Conservation (phyloP, 2,329 filamentous ascomycete species). For the Scytalidium sp. region DNA sequence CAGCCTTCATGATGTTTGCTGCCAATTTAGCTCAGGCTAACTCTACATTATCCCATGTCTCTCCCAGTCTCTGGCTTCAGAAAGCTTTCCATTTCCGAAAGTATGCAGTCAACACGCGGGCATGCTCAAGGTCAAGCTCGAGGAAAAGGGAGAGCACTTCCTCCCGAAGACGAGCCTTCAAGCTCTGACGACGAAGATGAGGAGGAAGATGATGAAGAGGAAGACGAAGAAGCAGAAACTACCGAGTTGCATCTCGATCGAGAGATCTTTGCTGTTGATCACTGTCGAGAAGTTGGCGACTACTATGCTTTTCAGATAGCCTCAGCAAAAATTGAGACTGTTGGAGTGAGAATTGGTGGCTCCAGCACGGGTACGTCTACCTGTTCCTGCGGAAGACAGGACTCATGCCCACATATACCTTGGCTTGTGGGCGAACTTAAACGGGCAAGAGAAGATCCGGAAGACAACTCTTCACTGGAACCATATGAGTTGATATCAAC, state of each 20-base stretch:
- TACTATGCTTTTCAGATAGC: slow-evolving; percentile 26
- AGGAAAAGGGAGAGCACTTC: slow-evolving; percentile 15
- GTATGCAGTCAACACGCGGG: slow-evolving; percentile 21
- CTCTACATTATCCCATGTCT: slow-evolving; percentile 23
- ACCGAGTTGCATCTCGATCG: slow-evolving; percentile 1
- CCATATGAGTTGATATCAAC: slow-evolving; percentile 19
- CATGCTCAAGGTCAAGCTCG: slow-evolving; percentile 6
- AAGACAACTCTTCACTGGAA: slow-evolving; percentile 1
- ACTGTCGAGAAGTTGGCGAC: slow-evolving; percentile 18
- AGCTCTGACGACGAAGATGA: slow-evolving; percentile 8
- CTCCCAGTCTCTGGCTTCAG: slow-evolving; percentile 23
- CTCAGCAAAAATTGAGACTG: slow-evolving; percentile 19
- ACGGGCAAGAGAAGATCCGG: slow-evolving; percentile 3
- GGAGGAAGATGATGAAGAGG: slow-evolving; percentile 6
- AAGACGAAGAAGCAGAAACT: slow-evolving; percentile 8
- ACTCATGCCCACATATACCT: slow-evolving; percentile 17
- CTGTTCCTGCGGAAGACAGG: slow-evolving; percentile 17
- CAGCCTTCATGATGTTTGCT: slow-evolving; percentile 13
- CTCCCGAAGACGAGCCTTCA: slow-evolving; percentile 7
- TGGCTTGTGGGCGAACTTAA: slow-evolving; percentile 21
- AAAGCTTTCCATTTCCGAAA: slow-evolving; percentile 24
- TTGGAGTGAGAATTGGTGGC: slow-evolving; percentile 20
- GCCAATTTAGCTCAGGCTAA: slow-evolving; percentile 4
- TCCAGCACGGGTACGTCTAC: slow-evolving; percentile 9
- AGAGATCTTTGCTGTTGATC: slow-evolving; percentile 18